phyloP scores from a whole-genome alignment of 1,284 basidiomycete species.

The Apiotrichum siamense region DNA sequence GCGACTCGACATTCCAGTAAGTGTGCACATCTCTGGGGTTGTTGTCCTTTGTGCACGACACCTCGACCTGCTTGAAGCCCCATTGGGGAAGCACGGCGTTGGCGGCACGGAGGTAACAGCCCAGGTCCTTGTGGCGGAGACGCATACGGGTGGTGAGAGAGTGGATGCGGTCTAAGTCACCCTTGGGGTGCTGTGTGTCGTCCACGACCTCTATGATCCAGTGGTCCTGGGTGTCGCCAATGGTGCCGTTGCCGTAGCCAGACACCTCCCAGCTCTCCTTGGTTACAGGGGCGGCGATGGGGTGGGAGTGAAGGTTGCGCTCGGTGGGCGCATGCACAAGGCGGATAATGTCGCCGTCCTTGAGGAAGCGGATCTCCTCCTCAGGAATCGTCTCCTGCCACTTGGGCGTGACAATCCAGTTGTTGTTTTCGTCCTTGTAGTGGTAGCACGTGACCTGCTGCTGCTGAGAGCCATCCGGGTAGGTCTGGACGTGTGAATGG shows the following conservation, averaged over 20 bases:
- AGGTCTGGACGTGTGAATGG: slow-evolving; percentile 93
- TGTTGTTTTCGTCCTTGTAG: slow-evolving; percentile 97
- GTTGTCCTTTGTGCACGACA: slow-evolving; percentile 85
- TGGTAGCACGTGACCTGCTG: slow-evolving; percentile 99
- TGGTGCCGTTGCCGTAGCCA: slow-evolving; percentile 78
- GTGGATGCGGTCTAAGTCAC: slow-evolving; percentile 65
- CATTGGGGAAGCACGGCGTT: slow-evolving; percentile 89
- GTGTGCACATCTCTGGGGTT: slow-evolving; percentile 77
- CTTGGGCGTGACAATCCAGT: slow-evolving; percentile 74
- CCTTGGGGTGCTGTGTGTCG: slow-evolving; percentile 63
- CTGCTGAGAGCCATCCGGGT: slow-evolving; percentile 84
- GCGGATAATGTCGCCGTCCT: slow-evolving; percentile 72
- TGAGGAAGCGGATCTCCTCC: slow-evolving; percentile 62
- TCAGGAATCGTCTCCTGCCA: slow-evolving; percentile 65
- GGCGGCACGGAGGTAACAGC: slow-evolving; percentile 85
- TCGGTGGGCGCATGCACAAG: slow-evolving; percentile 74
- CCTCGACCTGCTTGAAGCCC: slow-evolving; percentile 99
- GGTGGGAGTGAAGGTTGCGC: slow-evolving; percentile 90
- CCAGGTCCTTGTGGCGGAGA: slow-evolving; percentile 68
- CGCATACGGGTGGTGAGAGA: slow-evolving; percentile 84
- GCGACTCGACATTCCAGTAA: slow-evolving; percentile 96
- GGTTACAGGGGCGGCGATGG: slow-evolving; percentile 77
- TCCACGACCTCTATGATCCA: slow-evolving; percentile 95
- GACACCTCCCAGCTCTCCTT: slow-evolving; percentile 90
- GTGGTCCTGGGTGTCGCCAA: slow-evolving; percentile 83